phyloP scores from a whole-genome alignment of 345 rosid genomes.

The Diplotaxis tenuifolia region DNA sequence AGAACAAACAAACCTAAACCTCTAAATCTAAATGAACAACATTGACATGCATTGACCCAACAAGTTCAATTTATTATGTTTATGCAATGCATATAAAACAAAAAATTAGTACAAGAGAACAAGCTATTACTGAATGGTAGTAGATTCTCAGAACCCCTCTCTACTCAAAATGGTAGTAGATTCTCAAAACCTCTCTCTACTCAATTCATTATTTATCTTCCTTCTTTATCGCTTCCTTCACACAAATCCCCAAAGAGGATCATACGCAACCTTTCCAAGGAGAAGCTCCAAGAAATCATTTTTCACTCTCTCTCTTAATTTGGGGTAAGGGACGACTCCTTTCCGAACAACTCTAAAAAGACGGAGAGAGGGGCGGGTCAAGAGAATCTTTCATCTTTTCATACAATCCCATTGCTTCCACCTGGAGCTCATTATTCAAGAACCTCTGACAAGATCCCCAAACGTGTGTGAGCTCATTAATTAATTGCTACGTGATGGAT shows the following conservation, averaged over 20 bases:
- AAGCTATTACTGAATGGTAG: constrained; percentile 19
- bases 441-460: constrained; percentile 80
- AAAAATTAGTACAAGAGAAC: background rate
- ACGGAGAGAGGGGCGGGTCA: constrained; percentile 76
- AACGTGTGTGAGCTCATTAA: too few species aligned
- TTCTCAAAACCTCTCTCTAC: constrained; percentile 22
- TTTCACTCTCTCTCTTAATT: constrained; percentile 73
- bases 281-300: constrained; percentile 87
- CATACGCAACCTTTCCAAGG: constrained; percentile 83
- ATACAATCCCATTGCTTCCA: constrained; percentile 76
- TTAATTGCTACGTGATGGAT: background rate
- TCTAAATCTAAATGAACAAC: background rate
- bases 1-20: too few species aligned
- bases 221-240: constrained; percentile 41
- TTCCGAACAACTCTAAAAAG: constrained; percentile 87
- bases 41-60: background rate
- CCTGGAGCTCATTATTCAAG: constrained; percentile 58
- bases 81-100: background rate
- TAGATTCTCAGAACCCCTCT: background rate
- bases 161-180: background rate
- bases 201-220: constrained; percentile 48
- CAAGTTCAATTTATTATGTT: background rate
- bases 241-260: constrained; percentile 82
- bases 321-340: constrained; percentile 86
- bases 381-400: constrained; percentile 88